phyloP scores from a whole-genome alignment of 768 basidiomycete species.

The Neoboletus subvelutipes region DNA sequence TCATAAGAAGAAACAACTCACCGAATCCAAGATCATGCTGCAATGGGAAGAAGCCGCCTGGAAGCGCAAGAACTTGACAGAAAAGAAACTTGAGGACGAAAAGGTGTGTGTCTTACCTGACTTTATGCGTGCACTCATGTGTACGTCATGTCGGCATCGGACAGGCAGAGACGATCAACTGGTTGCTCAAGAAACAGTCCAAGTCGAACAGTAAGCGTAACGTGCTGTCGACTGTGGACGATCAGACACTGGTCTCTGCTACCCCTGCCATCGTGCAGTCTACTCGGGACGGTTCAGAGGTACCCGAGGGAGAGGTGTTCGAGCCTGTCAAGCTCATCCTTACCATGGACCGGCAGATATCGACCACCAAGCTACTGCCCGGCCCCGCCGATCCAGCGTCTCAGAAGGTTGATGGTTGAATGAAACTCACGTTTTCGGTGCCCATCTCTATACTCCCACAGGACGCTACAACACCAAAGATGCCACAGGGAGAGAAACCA shows the following conservation, averaged over 20 bases:
- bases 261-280: slow-evolving; percentile 30
- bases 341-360: slow-evolving; percentile 73
- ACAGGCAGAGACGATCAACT: slow-evolving; percentile 86
- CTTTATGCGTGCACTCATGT: background rate
- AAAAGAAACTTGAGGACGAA: slow-evolving; percentile 8
- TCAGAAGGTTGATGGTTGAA: slow-evolving; percentile 14
- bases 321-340: slow-evolving; percentile 43
- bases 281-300: slow-evolving; percentile 31
- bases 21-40: slow-evolving; percentile 69
- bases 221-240: slow-evolving; percentile 48
- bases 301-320: slow-evolving; percentile 40
- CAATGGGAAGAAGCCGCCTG: slow-evolving; percentile 78
- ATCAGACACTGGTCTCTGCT: slow-evolving; percentile 35
- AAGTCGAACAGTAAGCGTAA: slow-evolving; percentile 61
- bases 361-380: slow-evolving; percentile 42
- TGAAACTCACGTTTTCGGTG: slow-evolving; percentile 56
- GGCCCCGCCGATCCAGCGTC: slow-evolving; percentile 5
- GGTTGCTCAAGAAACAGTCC: slow-evolving; percentile 82
- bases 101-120: slow-evolving; percentile 48
- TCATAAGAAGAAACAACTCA: slow-evolving; percentile 56
- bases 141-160: background rate
- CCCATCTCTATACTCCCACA: slow-evolving; percentile 37
- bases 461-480: slow-evolving; percentile 5
- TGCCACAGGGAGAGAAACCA: slow-evolving; percentile 11
- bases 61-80: slow-evolving; percentile 67